Evolutionary conservation across 257 asterid genomes (phyloP).

Genomic region (Nicotiana obtusifolia): DNA sequence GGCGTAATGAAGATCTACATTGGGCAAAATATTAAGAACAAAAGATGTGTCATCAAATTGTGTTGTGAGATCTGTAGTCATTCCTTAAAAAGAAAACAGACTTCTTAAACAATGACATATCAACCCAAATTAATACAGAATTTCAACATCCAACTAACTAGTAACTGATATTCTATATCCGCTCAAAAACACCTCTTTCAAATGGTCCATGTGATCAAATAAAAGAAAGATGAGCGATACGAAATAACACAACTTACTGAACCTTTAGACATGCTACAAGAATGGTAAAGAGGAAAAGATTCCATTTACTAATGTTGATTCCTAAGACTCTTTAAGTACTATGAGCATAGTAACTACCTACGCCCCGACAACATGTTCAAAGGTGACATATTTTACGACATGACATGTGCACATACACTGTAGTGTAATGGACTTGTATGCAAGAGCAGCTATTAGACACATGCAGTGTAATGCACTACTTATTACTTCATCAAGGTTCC

Average conservation of each 20-base stretch:
- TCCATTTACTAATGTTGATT: neutral
- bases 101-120: neutral
- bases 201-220: neutral
- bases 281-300: neutral
- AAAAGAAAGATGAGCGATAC: neutral
- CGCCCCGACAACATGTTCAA: neutral
- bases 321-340: neutral
- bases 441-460: neutral
- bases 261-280: neutral
- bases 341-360: neutral
- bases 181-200: neutral
- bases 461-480: neutral
- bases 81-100: neutral
- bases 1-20: neutral
- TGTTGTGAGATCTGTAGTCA: neutral
- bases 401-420: neutral
- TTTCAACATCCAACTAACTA: neutral
- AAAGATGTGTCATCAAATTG: neutral
- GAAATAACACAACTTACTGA: neutral
- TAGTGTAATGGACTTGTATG: neutral
- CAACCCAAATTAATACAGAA: neutral
- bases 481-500: neutral
- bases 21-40: neutral
- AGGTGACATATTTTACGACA: neutral
- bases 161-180: neutral